Base-by-base conservation (phyloP, 345 rosid species). In the Lepidium sativum region DNA sequence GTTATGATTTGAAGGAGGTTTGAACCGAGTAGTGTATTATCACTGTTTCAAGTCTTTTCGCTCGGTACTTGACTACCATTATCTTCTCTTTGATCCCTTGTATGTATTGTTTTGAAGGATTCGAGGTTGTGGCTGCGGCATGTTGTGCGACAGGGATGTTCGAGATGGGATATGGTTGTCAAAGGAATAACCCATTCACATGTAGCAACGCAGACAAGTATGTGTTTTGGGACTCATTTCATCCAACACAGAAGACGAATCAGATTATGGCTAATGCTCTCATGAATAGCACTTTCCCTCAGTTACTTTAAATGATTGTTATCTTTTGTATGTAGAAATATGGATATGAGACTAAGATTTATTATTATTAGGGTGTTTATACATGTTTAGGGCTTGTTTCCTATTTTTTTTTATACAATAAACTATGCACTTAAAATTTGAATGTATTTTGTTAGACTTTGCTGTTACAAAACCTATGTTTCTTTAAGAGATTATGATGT, bases 161-260 rank as follows among this genome's bases (percentile, higher is more conserved):
- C 49, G 96, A 88, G 78, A 83, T 88, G 96, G 91, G 92, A 0
- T 88, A 85, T 58, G 75, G 84, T 17, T 88, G 96, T 50, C 70
- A 68, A 15, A 70, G 79, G 20, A 58, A 52, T 2, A 70, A 49
- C 20, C 73, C 74, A 0, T 82, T 78, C 35, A 76, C 96, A 31
- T 88, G 92, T 78, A 15, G 69, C 0, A 54, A 85, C 10, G 87
- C 96, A 1, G 75, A 77, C 61, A 81, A 78, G 58, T 88, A 73
- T 54, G 91, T 85, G 37, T 87, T 87, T 68, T 85, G 95, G 95
- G 91, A 87, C 62, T 74, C 89, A 17, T 87, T 87, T 73, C 95
- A 87, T 47, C 88, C 91, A 2, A 83, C 89, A 0, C 72, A 87
- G 77, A 85, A 83, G 75, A 82, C 95, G 8, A 71, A 79, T 60